phyloP scores from a whole-genome alignment of 441 rosid genomes.

The Populus hybrid region DNA sequence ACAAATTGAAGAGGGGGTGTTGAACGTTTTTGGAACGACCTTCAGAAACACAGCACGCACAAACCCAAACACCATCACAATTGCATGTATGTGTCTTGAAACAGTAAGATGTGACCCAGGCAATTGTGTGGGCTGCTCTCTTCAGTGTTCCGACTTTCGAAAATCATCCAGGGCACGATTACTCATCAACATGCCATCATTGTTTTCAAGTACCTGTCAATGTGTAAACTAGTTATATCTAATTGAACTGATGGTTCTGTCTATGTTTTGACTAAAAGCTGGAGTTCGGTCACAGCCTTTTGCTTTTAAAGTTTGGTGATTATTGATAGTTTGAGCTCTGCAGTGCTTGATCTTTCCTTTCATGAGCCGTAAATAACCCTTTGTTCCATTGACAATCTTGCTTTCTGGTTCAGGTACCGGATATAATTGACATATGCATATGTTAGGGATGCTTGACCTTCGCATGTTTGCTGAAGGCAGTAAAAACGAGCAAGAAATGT shows the following conservation, averaged over 20 bases:
- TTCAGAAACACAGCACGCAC: too few species aligned
- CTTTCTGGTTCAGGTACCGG: slow-evolving; percentile 60
- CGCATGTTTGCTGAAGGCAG: slow-evolving; percentile 99
- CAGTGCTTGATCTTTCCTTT: not conserved
- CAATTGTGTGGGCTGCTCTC: too few species aligned
- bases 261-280: not conserved
- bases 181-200: too few species aligned
- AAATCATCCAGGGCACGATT: too few species aligned
- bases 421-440: slow-evolving; percentile 87
- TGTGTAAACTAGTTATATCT: not conserved
- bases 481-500: slow-evolving; percentile 92
- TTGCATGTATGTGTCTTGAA: too few species aligned
- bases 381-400: slow-evolving; percentile 1
- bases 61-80: too few species aligned
- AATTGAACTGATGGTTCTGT: not conserved
- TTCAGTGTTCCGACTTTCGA: too few species aligned
- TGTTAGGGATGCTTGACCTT: slow-evolving; percentile 88
- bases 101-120: too few species aligned
- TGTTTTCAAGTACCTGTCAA: too few species aligned
- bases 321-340: not conserved
- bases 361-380: not conserved
- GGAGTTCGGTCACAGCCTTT: not conserved
- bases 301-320: not conserved
- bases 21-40: too few species aligned
- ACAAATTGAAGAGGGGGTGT: too few species aligned